A percentile compares a stretch with the other conserved stretches of the same genome.
These are phyloP conservation scores for Corylus americana DNA, from an alignment of 306 rosid genomes.

Conservation along the genomic window DNA sequence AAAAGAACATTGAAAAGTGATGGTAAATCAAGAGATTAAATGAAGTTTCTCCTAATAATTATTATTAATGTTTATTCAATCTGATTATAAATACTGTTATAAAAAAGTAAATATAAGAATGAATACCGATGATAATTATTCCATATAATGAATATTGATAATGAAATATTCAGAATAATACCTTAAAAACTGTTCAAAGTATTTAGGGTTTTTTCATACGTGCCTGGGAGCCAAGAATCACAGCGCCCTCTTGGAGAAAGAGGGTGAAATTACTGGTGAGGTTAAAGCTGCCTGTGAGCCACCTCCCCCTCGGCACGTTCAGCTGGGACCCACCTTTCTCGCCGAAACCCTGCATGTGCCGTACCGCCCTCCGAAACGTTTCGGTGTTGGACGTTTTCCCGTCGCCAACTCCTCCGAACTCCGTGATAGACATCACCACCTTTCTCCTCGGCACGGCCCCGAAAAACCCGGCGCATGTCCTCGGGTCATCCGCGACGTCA, in stretches of 20 bases:
- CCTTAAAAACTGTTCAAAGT: too few relatives aligned
- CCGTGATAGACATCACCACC: conserved; percentile 58
- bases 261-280: conserved; percentile 94
- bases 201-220: background rate
- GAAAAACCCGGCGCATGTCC: conserved; percentile 52
- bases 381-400: conserved; percentile 77
- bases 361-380: conserved; percentile 60
- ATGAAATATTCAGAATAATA: too few relatives aligned
- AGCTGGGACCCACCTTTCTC: conserved; percentile 73
- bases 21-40: too few relatives aligned
- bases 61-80: too few relatives aligned
- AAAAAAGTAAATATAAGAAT: too few relatives aligned
- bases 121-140: too few relatives aligned
- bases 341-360: conserved; percentile 58
- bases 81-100: too few relatives aligned
- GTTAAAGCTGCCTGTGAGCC: conserved; percentile 89
- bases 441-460: conserved; percentile 27
- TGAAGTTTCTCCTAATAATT: too few relatives aligned
- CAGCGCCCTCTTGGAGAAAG: conserved; percentile 66
- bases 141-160: too few relatives aligned
- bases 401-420: conserved; percentile 84
- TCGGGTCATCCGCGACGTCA: background rate
- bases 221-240: conserved; percentile 84
- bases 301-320: conserved; percentile 62
- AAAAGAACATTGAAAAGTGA: too few relatives aligned